These are phyloP conservation scores for Phaeotremella skinneri DNA, from an alignment of 768 basidiomycete species.

Conservation along the genomic window DNA sequence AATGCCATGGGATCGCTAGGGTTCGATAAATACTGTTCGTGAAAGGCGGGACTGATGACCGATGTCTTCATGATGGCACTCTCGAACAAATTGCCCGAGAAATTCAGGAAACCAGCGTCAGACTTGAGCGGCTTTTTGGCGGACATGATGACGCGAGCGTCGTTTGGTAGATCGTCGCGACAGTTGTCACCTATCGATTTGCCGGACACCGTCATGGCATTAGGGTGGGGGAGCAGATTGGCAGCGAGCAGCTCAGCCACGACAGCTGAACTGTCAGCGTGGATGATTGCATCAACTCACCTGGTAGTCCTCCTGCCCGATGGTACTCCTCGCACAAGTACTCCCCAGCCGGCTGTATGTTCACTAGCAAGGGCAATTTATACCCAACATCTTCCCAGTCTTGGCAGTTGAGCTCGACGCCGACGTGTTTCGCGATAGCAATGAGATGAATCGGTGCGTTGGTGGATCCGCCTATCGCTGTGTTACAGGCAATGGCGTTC, in stretches of 20 bases:
- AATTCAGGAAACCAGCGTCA: conserved; percentile 47
- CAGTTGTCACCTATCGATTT: conserved; percentile 45
- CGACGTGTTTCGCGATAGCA: conserved; percentile 44
- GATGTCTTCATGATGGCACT: conserved; percentile 50
- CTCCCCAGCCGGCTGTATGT: conserved; percentile 91
- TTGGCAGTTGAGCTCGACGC: conserved; percentile 75
- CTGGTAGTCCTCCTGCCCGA: conserved; percentile 43
- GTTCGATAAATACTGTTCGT: conserved; percentile 46
- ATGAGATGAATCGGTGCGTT: conserved; percentile 11
- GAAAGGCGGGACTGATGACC: conserved; percentile 46
- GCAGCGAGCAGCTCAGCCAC: conserved; percentile 42
- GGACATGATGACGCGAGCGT: conserved; percentile 44
- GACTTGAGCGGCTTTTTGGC: conserved; percentile 38
- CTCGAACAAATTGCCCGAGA: conserved; percentile 48
- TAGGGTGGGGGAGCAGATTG: conserved; percentile 33
- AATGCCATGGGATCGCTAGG: conserved; percentile 49
- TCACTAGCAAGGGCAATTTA: conserved; percentile 85
- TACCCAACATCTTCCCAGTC: conserved; percentile 91
- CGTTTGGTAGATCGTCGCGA: conserved; percentile 37
- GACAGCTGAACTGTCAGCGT: conserved; percentile 32
- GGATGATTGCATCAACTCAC: too few species aligned
- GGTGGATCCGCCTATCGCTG: conserved; percentile 83
- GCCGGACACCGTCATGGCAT: conserved; percentile 42
- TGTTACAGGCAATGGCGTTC: conserved; percentile 77
- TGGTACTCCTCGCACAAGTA: conserved; percentile 54